phyloP scores from a whole-genome alignment of 257 asterid species.

The Knoxia roxburghii region DNA sequence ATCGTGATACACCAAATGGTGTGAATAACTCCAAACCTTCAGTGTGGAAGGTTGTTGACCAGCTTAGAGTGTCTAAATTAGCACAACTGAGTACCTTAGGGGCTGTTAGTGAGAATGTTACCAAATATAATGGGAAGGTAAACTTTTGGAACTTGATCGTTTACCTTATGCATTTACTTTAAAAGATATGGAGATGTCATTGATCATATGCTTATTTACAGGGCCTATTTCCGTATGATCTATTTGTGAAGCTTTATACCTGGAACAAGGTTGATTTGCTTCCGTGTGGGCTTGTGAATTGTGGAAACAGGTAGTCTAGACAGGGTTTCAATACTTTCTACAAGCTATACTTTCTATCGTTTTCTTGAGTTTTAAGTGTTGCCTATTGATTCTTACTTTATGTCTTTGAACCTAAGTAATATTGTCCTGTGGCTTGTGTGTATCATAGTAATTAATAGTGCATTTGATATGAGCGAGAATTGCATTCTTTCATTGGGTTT shows the following conservation, averaged over 20 bases:
- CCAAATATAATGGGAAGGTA: constrained; percentile 42
- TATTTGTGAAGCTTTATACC: constrained; percentile 69
- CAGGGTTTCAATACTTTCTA: constrained; percentile 7
- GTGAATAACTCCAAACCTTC: constrained; percentile 32
- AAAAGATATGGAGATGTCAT: neutral
- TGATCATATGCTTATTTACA: constrained; percentile 30
- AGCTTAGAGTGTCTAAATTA: constrained; percentile 34
- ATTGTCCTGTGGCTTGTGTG: neutral
- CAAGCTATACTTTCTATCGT: neutral
- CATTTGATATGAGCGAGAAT: neutral
- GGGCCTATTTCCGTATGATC: constrained; percentile 68
- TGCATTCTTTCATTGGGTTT: neutral
- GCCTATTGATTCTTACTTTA: neutral
- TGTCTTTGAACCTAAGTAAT: neutral
- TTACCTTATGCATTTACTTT: neutral
- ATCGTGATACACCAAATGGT: constrained; percentile 21
- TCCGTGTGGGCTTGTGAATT: constrained; percentile 70
- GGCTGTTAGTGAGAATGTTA: constrained; percentile 27
- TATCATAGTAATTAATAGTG: neutral
- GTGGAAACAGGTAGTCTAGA: constrained; percentile 74
- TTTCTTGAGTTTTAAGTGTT: neutral
- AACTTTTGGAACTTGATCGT: neutral
- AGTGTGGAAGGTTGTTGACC: constrained; percentile 42
- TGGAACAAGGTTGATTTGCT: constrained; percentile 55
- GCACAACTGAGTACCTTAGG: constrained; percentile 29